These are phyloP conservation scores for Chaetothyriales sp. DNA, from an alignment of 2,329 filamentous ascomycete species.

Conservation along the genomic window DNA sequence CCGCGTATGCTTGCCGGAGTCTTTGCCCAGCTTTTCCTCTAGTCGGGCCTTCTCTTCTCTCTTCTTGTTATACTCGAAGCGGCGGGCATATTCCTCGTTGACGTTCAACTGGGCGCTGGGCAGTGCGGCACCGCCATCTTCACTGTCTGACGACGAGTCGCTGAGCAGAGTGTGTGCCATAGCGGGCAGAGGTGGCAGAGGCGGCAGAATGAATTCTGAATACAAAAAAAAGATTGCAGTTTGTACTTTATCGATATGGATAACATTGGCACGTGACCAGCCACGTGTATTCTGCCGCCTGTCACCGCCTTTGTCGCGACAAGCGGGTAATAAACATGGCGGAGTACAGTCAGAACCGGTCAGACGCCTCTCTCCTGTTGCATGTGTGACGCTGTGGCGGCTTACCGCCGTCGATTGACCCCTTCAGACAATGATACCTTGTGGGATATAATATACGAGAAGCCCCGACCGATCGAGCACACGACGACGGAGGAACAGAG, in stretches of 20 bases:
- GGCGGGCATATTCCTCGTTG: conserved; percentile 75
- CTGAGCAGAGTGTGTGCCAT: conserved; percentile 21
- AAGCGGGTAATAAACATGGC: too few relatives aligned
- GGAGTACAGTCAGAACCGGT: too few relatives aligned
- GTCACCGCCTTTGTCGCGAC: not conserved
- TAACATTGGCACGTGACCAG: not conserved
- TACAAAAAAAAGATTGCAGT: too few relatives aligned
- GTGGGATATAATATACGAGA: not conserved
- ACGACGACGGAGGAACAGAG: not conserved
- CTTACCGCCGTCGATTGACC: not conserved
- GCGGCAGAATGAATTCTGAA: not conserved
- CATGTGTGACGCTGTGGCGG: not conserved
- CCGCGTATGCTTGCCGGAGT: conserved; percentile 45
- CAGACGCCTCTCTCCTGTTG: too few relatives aligned
- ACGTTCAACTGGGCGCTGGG: conserved; percentile 48
- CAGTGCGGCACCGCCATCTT: conserved; percentile 26
- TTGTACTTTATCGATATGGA: not conserved
- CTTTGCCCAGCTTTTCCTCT: conserved; percentile 81
- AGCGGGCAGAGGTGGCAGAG: not conserved
- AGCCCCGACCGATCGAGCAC: not conserved
- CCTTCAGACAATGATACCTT: not conserved
- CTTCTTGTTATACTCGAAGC: conserved; percentile 96
- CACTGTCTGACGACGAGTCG: conserved; percentile 22
- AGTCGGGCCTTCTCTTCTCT: conserved; percentile 68
- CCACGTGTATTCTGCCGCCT: not conserved